A percentile compares a stretch with the other conserved stretches of the same genome.
phyloP scores from a whole-genome alignment of 2,329 filamentous ascomycete species.

The Sordariomycetes sp. region DNA sequence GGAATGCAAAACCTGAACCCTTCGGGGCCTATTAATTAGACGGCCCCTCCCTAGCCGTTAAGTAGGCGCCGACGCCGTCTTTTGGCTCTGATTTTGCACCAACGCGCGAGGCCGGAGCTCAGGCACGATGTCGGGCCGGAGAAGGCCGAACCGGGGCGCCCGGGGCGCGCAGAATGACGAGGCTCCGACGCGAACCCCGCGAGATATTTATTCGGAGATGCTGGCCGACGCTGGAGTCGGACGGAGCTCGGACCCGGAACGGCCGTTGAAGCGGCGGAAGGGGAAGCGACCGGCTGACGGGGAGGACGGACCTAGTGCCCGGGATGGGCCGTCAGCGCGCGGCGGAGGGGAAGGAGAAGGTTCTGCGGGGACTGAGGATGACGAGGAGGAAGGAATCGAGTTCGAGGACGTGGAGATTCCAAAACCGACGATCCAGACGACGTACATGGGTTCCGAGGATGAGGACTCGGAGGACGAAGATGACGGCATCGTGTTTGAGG shows the following conservation, averaged over 20 bases:
- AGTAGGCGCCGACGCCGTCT: not conserved
- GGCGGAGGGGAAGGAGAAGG: not conserved
- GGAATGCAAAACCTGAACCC: not conserved
- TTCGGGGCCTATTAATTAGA: not conserved
- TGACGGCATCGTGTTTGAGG: conserved; percentile 33
- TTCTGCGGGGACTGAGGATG: conserved; percentile 13
- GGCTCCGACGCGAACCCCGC: conserved; percentile 4
- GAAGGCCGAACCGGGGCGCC: not conserved
- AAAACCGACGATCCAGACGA: conserved; percentile 36
- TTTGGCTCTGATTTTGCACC: not conserved
- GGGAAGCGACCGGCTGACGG: conserved; percentile 5
- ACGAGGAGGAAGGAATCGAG: conserved; percentile 29
- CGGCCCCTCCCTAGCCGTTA: not conserved
- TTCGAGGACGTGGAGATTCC: conserved; percentile 42
- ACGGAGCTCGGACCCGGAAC: conserved; percentile 17
- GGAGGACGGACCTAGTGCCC: not conserved
- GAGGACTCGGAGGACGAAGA: conserved; percentile 19
- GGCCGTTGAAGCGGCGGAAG: conserved; percentile 27
- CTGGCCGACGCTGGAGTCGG: conserved; percentile 35
- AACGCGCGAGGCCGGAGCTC: not conserved
- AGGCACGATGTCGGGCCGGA: not conserved
- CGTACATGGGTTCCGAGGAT: conserved; percentile 35
- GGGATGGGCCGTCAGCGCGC: not conserved
- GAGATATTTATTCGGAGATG: conserved; percentile 37
- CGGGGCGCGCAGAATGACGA: not conserved